Conservation (phyloP, 495 filamentous ascomycete genomes). For the Penicillium coprophilum region DNA sequence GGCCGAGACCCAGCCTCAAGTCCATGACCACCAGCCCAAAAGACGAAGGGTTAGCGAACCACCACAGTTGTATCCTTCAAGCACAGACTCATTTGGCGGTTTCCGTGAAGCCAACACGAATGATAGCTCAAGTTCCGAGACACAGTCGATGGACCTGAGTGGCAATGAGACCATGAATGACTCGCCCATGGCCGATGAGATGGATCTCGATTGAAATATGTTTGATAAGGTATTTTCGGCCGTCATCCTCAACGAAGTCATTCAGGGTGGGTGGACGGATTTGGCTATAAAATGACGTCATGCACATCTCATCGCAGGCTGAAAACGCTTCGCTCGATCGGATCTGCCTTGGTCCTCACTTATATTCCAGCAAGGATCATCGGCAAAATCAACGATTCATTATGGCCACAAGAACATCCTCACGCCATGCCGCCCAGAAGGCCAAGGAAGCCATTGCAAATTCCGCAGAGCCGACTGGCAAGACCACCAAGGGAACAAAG, state of each 20-base stretch:
- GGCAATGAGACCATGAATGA: conserved; percentile 15
- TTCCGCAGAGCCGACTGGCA: conserved; percentile 26
- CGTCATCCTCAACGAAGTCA: neutral
- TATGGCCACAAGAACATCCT: conserved; percentile 43
- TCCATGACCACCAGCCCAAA: conserved; percentile 25
- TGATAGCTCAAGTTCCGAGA: conserved; percentile 25
- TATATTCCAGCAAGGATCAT: neutral
- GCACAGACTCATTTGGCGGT: conserved; percentile 11
- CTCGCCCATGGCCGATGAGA: conserved; percentile 21
- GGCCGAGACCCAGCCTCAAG: conserved; percentile 15
- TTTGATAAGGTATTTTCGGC: neutral
- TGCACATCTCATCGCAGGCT: conserved; percentile 21
- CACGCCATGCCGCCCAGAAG: conserved; percentile 45
- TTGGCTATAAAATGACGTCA: conserved; percentile 23
- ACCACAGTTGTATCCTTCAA: conserved; percentile 12
- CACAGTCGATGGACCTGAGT: conserved; percentile 20
- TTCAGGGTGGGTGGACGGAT: neutral
- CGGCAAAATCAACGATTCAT: neutral
- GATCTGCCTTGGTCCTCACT: neutral
- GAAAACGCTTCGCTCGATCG: neutral
- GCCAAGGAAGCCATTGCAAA: conserved; percentile 45
- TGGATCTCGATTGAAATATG: conserved; percentile 35
- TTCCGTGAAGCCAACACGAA: conserved; percentile 22
- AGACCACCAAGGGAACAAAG: conserved; percentile 30
- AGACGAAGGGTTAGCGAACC: conserved; percentile 26